phyloP scores from a whole-genome alignment of 2,329 filamentous ascomycete genomes.

The Shiraia bambusicola region DNA sequence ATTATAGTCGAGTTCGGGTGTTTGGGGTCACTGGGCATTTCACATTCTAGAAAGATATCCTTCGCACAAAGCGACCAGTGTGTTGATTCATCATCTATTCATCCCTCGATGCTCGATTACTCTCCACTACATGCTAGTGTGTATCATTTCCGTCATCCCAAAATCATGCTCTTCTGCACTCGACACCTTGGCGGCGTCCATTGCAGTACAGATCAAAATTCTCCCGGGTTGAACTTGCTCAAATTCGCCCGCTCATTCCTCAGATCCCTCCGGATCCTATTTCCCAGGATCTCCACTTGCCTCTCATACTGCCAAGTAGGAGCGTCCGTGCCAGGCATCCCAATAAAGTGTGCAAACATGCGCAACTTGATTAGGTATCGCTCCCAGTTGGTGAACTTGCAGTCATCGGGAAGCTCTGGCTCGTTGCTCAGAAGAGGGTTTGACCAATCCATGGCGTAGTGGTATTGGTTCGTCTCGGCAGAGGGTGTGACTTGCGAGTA shows the following conservation, averaged over 20 bases:
- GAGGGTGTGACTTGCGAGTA: slow-evolving; percentile 69
- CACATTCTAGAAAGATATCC: too few relatives aligned
- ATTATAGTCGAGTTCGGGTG: too few relatives aligned
- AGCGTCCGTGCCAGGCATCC: slow-evolving; percentile 63
- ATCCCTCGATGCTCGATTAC: too few relatives aligned
- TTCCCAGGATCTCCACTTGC: slow-evolving; percentile 38
- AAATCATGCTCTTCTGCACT: too few relatives aligned
- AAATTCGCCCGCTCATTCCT: slow-evolving; percentile 17
- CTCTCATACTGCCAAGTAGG: slow-evolving; percentile 51
- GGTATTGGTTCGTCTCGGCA: slow-evolving; percentile 57
- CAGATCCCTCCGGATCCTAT: slow-evolving; percentile 28
- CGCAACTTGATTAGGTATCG: slow-evolving; percentile 61
- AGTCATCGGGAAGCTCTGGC: slow-evolving; percentile 16
- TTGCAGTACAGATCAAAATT: too few relatives aligned
- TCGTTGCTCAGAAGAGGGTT: slow-evolving; percentile 41
- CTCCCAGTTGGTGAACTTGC: slow-evolving; percentile 40
- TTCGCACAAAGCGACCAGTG: too few relatives aligned
- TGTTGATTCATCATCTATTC: slow-evolving; percentile 41
- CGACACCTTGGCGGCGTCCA: too few relatives aligned
- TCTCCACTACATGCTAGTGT: too few relatives aligned
- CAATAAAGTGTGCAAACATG: slow-evolving; percentile 73
- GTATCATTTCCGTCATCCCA: too few relatives aligned
- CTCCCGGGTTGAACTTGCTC: slow-evolving; percentile 14
- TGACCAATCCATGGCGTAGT: slow-evolving; percentile 67
- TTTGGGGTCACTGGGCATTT: too few relatives aligned